These are phyloP conservation scores for Leptodermis oblonga DNA, from an alignment of 257 asterid species.

Conservation along the genomic window DNA sequence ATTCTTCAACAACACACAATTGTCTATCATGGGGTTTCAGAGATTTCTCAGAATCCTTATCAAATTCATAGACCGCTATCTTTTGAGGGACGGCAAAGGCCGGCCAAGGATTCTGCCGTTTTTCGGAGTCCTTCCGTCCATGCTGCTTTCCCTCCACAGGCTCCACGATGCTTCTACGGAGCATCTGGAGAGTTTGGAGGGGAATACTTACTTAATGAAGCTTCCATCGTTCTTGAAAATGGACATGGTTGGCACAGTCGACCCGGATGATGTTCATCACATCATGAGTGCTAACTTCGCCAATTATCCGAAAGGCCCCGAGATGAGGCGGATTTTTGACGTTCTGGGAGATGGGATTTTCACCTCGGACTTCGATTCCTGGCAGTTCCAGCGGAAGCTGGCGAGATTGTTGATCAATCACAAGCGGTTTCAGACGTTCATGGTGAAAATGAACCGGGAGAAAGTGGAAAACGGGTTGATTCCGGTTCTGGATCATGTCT, in stretches of 20 bases:
- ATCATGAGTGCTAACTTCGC: slow-evolving; percentile 54
- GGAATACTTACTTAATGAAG: slow-evolving; percentile 28
- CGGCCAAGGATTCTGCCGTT: not conserved
- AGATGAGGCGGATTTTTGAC: slow-evolving; percentile 44
- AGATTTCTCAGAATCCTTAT: not conserved
- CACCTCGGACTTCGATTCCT: slow-evolving; percentile 41
- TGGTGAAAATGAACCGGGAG: slow-evolving; percentile 38
- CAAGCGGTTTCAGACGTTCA: slow-evolving; percentile 36
- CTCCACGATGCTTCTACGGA: slow-evolving; percentile 3
- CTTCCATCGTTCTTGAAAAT: slow-evolving; percentile 44
- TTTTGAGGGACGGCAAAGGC: not conserved
- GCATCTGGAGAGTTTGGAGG: not conserved
- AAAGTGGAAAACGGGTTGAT: slow-evolving; percentile 40
- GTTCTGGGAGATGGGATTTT: slow-evolving; percentile 56
- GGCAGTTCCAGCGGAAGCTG: slow-evolving; percentile 49
- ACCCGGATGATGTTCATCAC: slow-evolving; percentile 50
- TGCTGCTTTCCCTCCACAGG: not conserved
- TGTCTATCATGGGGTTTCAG: not conserved
- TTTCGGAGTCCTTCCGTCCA: not conserved
- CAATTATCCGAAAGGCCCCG: slow-evolving; percentile 45
- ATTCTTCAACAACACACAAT: too few species aligned
- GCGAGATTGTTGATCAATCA: slow-evolving; percentile 46
- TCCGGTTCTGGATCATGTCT: slow-evolving; percentile 44
- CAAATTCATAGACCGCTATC: not conserved
- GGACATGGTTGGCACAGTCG: slow-evolving; percentile 44